A percentile compares a stretch with the other conserved stretches of the same genome.
These are phyloP conservation scores for Syzygium malaccense DNA, from an alignment of 441 rosid species.

Conservation along the genomic window DNA sequence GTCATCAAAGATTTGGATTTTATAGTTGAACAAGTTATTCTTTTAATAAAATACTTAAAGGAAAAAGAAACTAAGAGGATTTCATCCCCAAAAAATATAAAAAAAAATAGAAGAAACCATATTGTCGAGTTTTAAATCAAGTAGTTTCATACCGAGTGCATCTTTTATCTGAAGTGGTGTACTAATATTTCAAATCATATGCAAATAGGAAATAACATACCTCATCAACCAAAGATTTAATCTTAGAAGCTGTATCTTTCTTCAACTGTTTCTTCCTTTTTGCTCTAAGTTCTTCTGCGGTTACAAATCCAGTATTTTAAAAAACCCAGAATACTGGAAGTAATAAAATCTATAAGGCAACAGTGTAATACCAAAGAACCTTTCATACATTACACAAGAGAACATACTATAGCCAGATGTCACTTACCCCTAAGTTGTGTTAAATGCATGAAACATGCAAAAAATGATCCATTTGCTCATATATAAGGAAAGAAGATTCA, in stretches of 20 bases:
- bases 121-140: background rate
- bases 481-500: background rate
- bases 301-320: background rate
- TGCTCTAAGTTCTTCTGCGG: slow-evolving; percentile 84
- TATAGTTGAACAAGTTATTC: background rate
- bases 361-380: background rate
- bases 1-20: background rate
- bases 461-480: background rate
- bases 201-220: slow-evolving; percentile 22
- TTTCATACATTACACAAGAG: background rate
- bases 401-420: background rate
- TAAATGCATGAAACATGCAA: background rate
- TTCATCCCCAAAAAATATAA: background rate
- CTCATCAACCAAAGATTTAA: slow-evolving; percentile 93
- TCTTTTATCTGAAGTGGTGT: background rate
- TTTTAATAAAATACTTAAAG: background rate
- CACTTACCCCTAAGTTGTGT: background rate
- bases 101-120: background rate
- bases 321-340: background rate
- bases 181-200: background rate
- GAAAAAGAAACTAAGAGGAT: background rate
- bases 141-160: background rate
- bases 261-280: slow-evolving; percentile 94
- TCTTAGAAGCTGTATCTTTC: slow-evolving; percentile 89
- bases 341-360: background rate